Base-by-base conservation (phyloP, 2,329 filamentous ascomycete genomes). In the Fusarium robinianum region DNA sequence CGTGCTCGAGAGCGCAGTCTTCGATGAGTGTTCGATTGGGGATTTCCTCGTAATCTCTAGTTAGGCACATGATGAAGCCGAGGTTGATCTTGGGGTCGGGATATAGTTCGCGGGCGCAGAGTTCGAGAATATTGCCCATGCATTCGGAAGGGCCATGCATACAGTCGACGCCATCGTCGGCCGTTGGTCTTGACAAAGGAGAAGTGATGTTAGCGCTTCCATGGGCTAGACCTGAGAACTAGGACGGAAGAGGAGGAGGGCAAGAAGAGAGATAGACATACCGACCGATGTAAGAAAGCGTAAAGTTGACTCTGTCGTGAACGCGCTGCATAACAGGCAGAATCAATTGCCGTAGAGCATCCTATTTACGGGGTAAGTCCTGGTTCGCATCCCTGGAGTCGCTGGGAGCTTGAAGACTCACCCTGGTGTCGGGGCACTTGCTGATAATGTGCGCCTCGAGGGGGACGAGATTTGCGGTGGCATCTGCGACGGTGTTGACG, bases 401-500 rank as follows among this genome's bases (percentile, higher is more conserved):
- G 7, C 21, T 4, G 26, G 24, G 22, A 10, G 19, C 8, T 31
- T n/a, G 31, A 21, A 25, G 18, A 49, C 70, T 8, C 62, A 80
- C 78, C 67, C 78, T 79, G 3, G 94, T 90, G 69, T 99, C 94
- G 0, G 92, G 91, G 63, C 94, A 99, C 76, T 97, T 96, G 72
- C 84, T 88, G 85, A 97, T 99, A 60, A 97, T 94, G 67, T 97
- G 92, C 42, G 90, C 88, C 67, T 99, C 94, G 3, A 99, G 71
- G 4, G 90, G 87, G 5, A 97, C 86, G 45, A 75, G 69, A 18
- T 45, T 43, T 19, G 44, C 48, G 10, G 44, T 51, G 36, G 46
- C 32, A 31, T 48, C n/a, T n/a, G n/a, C n/a, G n/a, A n/a, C n/a
- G n/a, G n/a, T 22, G 19, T 30, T 24, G 29, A 32, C 27, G 3